Percentiles rank a stretch among this genome's conserved stretches.
phyloP scores from a whole-genome alignment of 2,329 filamentous ascomycete genomes.

The Sphaerulina vaccinii region DNA sequence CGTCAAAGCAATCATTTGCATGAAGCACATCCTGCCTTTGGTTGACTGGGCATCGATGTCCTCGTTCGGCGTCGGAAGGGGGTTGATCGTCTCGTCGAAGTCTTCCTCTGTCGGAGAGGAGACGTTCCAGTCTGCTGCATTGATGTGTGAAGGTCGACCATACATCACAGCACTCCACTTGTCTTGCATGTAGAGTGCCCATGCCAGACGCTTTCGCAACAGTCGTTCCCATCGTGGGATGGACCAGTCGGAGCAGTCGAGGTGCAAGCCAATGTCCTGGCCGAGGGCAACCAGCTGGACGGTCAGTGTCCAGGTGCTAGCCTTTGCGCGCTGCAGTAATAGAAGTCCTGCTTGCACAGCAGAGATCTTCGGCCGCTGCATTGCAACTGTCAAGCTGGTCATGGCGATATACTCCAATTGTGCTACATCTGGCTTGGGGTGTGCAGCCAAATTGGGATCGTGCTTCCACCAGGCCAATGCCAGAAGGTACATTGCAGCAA shows the following conservation, averaged over 20 bases:
- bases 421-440: slow-evolving; percentile 68
- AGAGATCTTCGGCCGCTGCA: slow-evolving; percentile 78
- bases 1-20: slow-evolving; percentile 72
- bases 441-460: slow-evolving; percentile 62
- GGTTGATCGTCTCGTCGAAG: slow-evolving; percentile 66
- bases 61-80: slow-evolving; percentile 41
- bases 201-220: slow-evolving; percentile 78
- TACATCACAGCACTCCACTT: slow-evolving; percentile 87
- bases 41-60: slow-evolving; percentile 63
- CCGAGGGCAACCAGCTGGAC: slow-evolving; percentile 83
- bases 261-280: slow-evolving; percentile 83
- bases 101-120: slow-evolving; percentile 63
- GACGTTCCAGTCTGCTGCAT: slow-evolving; percentile 73
- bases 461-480: slow-evolving; percentile 87
- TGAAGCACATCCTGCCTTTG: slow-evolving; percentile 68
- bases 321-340: slow-evolving; percentile 71
- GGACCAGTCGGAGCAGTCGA: slow-evolving; percentile 83
- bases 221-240: slow-evolving; percentile 86
- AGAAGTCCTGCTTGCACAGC: slow-evolving; percentile 76
- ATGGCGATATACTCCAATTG: slow-evolving; percentile 73
- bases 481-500: slow-evolving; percentile 80
- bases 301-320: slow-evolving; percentile 79
- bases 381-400: slow-evolving; percentile 69
- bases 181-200: slow-evolving; percentile 93
- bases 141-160: slow-evolving; percentile 77